Base-by-base conservation (phyloP, 1,139 yeast genomes). In the Protomyces arabidopsidicola region DNA sequence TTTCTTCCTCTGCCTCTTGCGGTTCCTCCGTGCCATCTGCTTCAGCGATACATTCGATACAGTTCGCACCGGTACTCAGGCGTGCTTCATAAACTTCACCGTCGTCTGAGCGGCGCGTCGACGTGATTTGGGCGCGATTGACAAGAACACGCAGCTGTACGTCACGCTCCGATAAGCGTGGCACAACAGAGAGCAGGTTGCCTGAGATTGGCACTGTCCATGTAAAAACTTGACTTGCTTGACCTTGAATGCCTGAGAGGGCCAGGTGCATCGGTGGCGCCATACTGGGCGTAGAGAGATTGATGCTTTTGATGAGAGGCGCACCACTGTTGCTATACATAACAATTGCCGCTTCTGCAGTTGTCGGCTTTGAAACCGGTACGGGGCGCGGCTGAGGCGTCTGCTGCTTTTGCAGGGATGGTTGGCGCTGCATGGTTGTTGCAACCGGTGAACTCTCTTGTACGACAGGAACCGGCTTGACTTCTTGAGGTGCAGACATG, bases 141-240 rank as follows among this genome's bases (percentile, higher is more conserved):
- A 42, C 48, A 42, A 42, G 48, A 8, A 42, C 22, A 16, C 48
- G 48, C 16, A 42, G 20, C 27, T 18, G 12, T n/a, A 42, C 48
- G 8, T n/a, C 14, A 1, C 48, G 48, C 3, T 42, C 48, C 14
- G 20, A 20, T 5, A 4, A 12, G 12, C 12, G 27, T 12, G 18
- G 12, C 22, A 24, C 48, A 5, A 54, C 52, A n/a, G 62, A 51
- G 38, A 58, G 34, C 3, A 52, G 39, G 45, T 54, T 58, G 14
- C 56, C 55, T 8, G 56, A 35, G 50, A 58, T 58, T n/a, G 62
- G 62, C 53, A 52, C 14, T n/a, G 62, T 58, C 62, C 62, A 58
- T 27, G 53, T 38, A n/a, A 38, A 58, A n/a, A 52, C 14, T 4
- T 38, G 45, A 12, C 55, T 58, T 27, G 62, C 52, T 16, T 51